These are phyloP conservation scores for Diaporthe citriasiana DNA, from an alignment of 2,329 filamentous ascomycete species.

Conservation along the genomic window DNA sequence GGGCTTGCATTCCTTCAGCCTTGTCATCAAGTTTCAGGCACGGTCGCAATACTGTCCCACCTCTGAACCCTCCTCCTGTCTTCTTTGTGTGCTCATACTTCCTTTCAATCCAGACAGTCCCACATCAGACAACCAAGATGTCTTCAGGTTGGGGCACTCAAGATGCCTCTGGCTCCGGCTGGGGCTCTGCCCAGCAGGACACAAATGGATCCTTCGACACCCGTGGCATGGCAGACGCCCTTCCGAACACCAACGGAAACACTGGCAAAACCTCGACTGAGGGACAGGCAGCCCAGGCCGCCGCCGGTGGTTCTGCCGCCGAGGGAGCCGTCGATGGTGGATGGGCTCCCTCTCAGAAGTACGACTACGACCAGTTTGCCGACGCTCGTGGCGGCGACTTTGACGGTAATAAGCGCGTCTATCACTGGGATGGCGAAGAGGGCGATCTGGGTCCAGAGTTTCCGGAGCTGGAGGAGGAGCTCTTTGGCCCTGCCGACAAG, in stretches of 20 bases:
- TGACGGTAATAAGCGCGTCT: slow-evolving; percentile 73
- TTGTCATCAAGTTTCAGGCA: background rate
- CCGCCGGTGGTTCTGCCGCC: slow-evolving; percentile 12
- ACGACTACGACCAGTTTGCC: slow-evolving; percentile 62
- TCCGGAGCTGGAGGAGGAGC: slow-evolving; percentile 77
- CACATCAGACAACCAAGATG: slow-evolving; percentile 44
- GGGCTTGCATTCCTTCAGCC: too few relatives aligned
- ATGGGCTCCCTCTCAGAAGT: slow-evolving; percentile 62
- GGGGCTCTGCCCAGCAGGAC: slow-evolving; percentile 9
- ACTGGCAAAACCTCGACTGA: background rate
- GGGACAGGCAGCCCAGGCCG: background rate
- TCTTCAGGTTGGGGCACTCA: slow-evolving; percentile 35
- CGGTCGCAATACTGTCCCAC: background rate
- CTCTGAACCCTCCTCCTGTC: background rate
- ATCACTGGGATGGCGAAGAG: slow-evolving; percentile 87
- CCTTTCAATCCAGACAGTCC: background rate
- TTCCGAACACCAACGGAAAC: slow-evolving; percentile 46
- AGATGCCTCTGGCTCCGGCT: slow-evolving; percentile 21
- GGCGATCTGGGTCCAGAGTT: slow-evolving; percentile 86
- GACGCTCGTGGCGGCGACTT: slow-evolving; percentile 52
- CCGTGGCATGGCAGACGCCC: slow-evolving; percentile 50
- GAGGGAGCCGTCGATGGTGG: slow-evolving; percentile 47
- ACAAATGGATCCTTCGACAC: slow-evolving; percentile 37
- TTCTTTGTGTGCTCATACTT: background rate
- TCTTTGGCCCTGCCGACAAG: slow-evolving; percentile 76